Evolutionary conservation across 768 basidiomycete species (phyloP), one percentile per base, ranked within the genome.

Genomic region (Daedaleopsis nitida): DNA sequence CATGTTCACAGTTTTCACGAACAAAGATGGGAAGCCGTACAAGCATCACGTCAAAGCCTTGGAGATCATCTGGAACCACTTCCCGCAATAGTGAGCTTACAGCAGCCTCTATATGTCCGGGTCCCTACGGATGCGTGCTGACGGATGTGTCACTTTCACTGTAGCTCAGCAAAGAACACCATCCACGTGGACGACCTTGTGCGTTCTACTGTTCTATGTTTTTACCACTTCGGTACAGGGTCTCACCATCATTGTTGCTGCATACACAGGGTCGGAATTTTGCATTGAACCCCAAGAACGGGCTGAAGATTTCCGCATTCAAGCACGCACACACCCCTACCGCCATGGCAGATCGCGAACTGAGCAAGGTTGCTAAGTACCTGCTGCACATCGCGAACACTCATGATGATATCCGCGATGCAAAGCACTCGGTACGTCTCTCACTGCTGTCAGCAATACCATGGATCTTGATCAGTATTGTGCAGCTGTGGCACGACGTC

Each of bases 161-260:
- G 59, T n/a, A 90, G 88, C 70, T 78, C 81, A 63, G 81, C 86
- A 5, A 78, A 73, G 51, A 91, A 94, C 71, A 94, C 93, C 0
- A 86, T 96, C 43, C 93, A 96, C 67, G 81, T 96, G 27, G 94
- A 96, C 71, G 93, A 95, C 72, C 79, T 96, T 50, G 86, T 87
- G 63, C 60, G 81, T 70, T 6, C 6, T 1, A n/a, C 34, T 27
- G 6, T 14, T 9, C 19, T 34, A 10, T 27, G 27, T 16, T 24
- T 34, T 23, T 1, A 19, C n/a, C 34, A 53, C 52, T 37, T 14
- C 23, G 14, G 43, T 16, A 17, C 16, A 13, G 4, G n/a, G 32
- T 16, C 32, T 19, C 13, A 2, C 32, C 27, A n/a, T 17, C 39
- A 13, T 10, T 44, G 34, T 48, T 38, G 48, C 17, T 11, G 42